Base-by-base conservation (phyloP, 768 basidiomycete genomes). In the Hericium alpestre region DNA sequence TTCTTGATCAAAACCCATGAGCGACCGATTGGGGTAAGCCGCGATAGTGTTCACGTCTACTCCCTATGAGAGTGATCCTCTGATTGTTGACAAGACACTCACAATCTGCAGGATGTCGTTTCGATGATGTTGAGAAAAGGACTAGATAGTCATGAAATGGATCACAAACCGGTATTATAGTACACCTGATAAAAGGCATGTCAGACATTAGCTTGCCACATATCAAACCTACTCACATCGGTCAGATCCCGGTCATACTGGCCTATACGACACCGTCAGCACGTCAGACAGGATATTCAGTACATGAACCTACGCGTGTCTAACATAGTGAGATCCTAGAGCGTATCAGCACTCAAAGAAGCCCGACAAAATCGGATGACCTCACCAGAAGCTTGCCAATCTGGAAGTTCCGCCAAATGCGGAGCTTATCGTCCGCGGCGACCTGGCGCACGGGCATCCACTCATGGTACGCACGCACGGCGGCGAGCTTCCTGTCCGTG, bases 361-460 rank as follows among this genome's bases (percentile, higher is more conserved):
- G 32, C 32, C 32, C 32, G 25, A 32, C 32, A 32, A 7, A 15
- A 2, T 10, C 2, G 27, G 9, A 8, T 22, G 15, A 11, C 56
- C 64, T 53, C 39, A 67, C 69, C 61, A 81, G 64, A n/a, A 83
- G 73, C 64, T 80, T 80, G 49, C 81, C 82, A 39, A 84, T 76
- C 68, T 81, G 77, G 70, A 84, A 82, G 63, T 79, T 81, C 38
- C 81, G 74, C 79, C 80, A 83, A 53, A 82, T 82, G 25, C 80
- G 72, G 13, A 83, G 74, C 61, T 78, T 73, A 66, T 82, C 79
- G 53, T 74, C 74, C 1, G 74, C 72, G 41, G 74, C 74, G 16
- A 83, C 78, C 59, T 82, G 79, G 11, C 82, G 74, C 58, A 83
- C 79, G 11, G 80, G 81, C 71, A 83, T 75, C 81, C 81, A 82